Evolutionary conservation across 371 early-diverging fungal genomes (phyloP).

Genomic region (Rhizopus arrhizus): DNA sequence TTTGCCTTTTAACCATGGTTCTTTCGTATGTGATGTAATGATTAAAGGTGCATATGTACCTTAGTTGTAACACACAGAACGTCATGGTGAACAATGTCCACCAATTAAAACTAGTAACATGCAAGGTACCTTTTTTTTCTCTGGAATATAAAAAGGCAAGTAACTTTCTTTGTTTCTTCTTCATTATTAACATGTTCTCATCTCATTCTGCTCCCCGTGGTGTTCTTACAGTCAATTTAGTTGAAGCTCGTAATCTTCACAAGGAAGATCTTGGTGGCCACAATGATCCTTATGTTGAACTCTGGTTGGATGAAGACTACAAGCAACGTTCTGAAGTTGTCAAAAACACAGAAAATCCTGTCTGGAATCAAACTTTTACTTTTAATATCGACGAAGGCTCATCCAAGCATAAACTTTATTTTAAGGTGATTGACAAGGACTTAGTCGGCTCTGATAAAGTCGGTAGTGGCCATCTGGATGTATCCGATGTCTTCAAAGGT

Average conservation of each 20-base stretch:
- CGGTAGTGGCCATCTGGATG: constrained; percentile 36
- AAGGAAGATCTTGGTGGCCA: constrained; percentile 38
- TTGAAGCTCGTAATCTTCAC: constrained; percentile 43
- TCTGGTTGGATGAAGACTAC: constrained; percentile 45
- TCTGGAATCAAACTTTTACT: constrained; percentile 47
- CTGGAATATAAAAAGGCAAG: neutral
- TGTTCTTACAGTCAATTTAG: constrained; percentile 36
- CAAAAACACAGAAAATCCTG: constrained; percentile 39
- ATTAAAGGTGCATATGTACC: no score
- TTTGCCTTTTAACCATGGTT: no score
- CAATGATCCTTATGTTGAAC: constrained; percentile 43
- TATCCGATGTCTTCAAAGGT: constrained; percentile 33
- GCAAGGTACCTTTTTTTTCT: no score
- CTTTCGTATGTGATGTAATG: no score
- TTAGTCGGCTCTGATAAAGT: constrained; percentile 34
- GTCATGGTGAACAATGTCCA: no score
- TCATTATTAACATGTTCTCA: constrained; percentile 19
- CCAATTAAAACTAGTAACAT: no score
- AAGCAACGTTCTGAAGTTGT: constrained; percentile 39
- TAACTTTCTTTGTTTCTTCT: neutral
- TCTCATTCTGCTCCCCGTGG: constrained; percentile 35
- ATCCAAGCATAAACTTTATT: constrained; percentile 35
- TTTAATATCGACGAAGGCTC: constrained; percentile 38
- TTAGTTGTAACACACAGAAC: no score
- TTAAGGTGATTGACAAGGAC: constrained; percentile 47